These are phyloP conservation scores for Begonia loranthoides DNA, from an alignment of 306 rosid species.

Conservation along the genomic window DNA sequence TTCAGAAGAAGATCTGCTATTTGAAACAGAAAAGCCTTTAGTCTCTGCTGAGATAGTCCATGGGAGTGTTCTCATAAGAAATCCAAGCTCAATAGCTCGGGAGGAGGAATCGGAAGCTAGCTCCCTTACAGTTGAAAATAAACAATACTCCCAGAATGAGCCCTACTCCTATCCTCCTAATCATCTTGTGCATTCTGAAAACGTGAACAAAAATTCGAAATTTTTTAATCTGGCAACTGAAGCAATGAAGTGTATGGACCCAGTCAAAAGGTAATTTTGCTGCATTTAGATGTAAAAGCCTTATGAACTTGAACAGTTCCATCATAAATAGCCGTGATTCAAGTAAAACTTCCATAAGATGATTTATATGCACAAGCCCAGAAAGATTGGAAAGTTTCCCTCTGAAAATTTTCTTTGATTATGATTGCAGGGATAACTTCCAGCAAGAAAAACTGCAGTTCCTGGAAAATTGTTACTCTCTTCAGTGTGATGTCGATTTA, in stretches of 20 bases:
- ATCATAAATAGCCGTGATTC: not conserved
- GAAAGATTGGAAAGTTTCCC: no score
- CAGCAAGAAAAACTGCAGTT: constrained; percentile 56
- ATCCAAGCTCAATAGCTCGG: constrained; percentile 69
- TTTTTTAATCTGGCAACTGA: constrained; percentile 29
- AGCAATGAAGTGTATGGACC: constrained; percentile 45
- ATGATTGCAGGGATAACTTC: constrained; percentile 55
- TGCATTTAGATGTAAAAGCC: not conserved
- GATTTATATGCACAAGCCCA: no score
- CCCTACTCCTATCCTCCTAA: constrained; percentile 46
- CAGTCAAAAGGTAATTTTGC: constrained; percentile 44
- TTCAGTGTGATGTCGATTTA: constrained; percentile 52
- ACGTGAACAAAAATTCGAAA: constrained; percentile 19
- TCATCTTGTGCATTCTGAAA: constrained; percentile 17
- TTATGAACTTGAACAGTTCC: not conserved
- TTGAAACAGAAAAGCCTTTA: constrained; percentile 76
- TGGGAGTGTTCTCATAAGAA: constrained; percentile 93
- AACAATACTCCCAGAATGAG: constrained; percentile 39
- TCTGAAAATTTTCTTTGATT: constrained; percentile 8
- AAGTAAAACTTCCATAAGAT: no score
- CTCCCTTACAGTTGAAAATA: constrained; percentile 80
- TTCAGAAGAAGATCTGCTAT: constrained; percentile 87
- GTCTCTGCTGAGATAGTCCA: constrained; percentile 99
- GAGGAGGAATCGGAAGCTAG: constrained; percentile 99
- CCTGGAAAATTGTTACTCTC: constrained; percentile 67